Evolutionary conservation across 2,329 filamentous ascomycete species (phyloP).

Genomic region (Achaetomium macrosporum): DNA sequence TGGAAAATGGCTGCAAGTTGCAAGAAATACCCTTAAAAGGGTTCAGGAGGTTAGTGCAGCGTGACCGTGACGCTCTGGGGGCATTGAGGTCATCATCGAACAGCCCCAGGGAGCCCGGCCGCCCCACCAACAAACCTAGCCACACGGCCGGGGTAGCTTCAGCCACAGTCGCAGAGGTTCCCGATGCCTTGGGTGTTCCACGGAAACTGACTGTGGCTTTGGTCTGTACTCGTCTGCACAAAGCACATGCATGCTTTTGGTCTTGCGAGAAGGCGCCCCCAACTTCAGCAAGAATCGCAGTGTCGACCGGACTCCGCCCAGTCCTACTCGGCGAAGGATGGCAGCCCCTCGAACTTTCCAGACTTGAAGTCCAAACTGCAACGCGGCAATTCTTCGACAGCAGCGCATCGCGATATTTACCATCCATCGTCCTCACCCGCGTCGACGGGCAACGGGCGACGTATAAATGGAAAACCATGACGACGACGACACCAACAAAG

Average conservation of each 20-base stretch:
- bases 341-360: neutral
- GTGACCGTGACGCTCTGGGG: neutral
- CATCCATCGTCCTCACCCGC: neutral
- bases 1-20: no score
- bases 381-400: neutral
- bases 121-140: constrained; percentile 1
- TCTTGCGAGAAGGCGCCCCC: no score
- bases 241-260: no score
- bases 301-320: neutral
- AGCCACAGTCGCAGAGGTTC: constrained; percentile 19
- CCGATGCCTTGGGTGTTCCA: neutral
- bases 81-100: neutral
- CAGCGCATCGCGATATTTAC: no score
- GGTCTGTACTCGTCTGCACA: no score
- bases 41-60: neutral
- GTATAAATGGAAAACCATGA: constrained; percentile 23
- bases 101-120: constrained; percentile 9
- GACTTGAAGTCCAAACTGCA: neutral
- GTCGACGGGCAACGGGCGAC: neutral
- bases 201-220: no score
- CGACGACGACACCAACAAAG: constrained; percentile 37
- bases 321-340: neutral
- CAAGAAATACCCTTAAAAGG: no score
- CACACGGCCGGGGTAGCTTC: constrained; percentile 17
- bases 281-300: no score